phyloP scores from a whole-genome alignment of 305 asterid species.

The Rubia balearica region DNA sequence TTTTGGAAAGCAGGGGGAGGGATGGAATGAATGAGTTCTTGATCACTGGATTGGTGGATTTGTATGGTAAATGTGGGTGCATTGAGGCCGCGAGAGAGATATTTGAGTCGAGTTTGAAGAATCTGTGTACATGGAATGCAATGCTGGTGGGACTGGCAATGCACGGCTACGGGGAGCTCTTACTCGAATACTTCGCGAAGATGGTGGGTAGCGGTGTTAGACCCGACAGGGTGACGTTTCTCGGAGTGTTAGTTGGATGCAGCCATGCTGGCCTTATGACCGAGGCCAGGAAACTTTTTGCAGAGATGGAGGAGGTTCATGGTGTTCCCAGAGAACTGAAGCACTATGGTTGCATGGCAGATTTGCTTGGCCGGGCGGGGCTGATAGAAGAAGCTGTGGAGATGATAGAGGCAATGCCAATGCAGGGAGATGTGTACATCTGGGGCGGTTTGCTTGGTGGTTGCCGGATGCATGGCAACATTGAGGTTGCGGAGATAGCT shows the following conservation, averaged over 20 bases:
- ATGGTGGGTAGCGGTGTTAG: conserved; percentile 41
- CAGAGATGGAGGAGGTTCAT: conserved; percentile 53
- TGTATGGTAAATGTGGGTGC: conserved; percentile 76
- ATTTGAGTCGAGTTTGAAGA: conserved; percentile 37
- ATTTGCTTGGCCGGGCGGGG: conserved; percentile 73
- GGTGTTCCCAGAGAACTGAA: conserved; percentile 53
- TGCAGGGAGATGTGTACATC: conserved; percentile 59
- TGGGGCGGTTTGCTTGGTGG: conserved; percentile 94
- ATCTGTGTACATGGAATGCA: conserved; percentile 68
- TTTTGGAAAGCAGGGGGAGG: conserved; percentile 27
- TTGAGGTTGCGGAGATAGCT: conserved; percentile 59
- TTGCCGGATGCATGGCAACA: conserved; percentile 59
- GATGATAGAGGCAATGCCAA: conserved; percentile 67
- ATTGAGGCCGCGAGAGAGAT: conserved; percentile 49
- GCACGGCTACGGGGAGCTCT: conserved; percentile 45
- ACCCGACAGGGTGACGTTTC: conserved; percentile 70
- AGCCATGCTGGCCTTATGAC: conserved; percentile 62
- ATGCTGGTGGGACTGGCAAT: conserved; percentile 68
- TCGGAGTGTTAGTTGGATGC: conserved; percentile 64
- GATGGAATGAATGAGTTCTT: conserved; percentile 39
- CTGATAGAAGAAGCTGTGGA: conserved; percentile 49
- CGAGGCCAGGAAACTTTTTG: conserved; percentile 45
- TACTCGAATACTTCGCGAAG: conserved; percentile 44
- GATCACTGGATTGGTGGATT: conserved; percentile 68
- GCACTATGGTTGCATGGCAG: conserved; percentile 84